phyloP scores from a whole-genome alignment of 495 filamentous ascomycete species.

The Aspergillus sclerotioniger region DNA sequence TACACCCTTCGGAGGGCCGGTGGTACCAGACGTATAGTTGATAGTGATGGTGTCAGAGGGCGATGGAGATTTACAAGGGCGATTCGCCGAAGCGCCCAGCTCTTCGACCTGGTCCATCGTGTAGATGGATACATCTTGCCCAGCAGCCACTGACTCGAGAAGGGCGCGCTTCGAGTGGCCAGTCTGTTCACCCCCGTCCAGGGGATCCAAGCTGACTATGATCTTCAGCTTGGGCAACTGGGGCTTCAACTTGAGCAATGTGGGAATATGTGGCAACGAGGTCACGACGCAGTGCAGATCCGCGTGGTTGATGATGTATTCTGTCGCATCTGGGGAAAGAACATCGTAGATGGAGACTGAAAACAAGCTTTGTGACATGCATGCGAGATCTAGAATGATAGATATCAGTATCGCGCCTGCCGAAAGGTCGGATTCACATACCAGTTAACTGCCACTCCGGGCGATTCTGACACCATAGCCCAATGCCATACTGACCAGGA shows the following conservation, averaged over 20 bases:
- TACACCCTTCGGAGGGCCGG: conserved; percentile 92
- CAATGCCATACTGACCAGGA: conserved; percentile 75
- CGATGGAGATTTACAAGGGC: conserved; percentile 63
- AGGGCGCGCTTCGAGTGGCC: conserved; percentile 78
- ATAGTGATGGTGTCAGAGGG: conserved; percentile 84
- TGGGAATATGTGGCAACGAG: conserved; percentile 80
- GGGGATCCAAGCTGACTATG: conserved; percentile 84
- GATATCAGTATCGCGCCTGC: not conserved
- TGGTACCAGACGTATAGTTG: conserved; percentile 98
- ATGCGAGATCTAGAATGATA: conserved; percentile 67
- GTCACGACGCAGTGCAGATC: conserved; percentile 72
- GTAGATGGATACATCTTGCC: conserved; percentile 71
- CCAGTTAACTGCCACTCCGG: conserved; percentile 96
- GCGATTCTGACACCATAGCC: conserved; percentile 93
- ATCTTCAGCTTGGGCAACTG: conserved; percentile 77
- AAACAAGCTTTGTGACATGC: conserved; percentile 83
- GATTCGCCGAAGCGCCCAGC: conserved; percentile 65
- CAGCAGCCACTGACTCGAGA: conserved; percentile 68
- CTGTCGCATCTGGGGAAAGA: conserved; percentile 81
- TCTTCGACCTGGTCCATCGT: conserved; percentile 76
- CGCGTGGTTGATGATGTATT: conserved; percentile 94
- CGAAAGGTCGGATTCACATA: conserved; percentile 30
- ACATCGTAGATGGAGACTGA: conserved; percentile 97
- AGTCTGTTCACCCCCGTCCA: conserved; percentile 73
- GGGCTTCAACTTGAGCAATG: conserved; percentile 79